phyloP scores from a whole-genome alignment of 176 grass and related monocot genomes.

The Aegilops sharonensis region DNA sequence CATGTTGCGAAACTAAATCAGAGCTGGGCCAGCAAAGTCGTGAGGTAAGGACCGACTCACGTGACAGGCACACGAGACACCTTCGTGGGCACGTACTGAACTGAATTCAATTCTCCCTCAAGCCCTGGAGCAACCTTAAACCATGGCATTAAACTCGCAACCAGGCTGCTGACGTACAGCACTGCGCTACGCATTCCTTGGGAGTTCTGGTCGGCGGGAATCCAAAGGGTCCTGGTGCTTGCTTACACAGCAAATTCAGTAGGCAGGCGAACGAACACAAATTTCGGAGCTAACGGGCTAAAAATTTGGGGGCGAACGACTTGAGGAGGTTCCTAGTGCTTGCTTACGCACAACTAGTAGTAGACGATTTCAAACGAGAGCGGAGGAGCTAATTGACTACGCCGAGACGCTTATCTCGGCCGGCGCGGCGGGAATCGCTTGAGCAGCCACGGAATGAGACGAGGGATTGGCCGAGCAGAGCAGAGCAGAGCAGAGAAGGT shows the following conservation, averaged over 20 bases:
- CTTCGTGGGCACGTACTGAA: no score
- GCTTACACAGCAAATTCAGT: background rate
- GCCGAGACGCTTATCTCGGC: no score
- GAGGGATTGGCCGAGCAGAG: background rate
- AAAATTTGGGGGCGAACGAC: background rate
- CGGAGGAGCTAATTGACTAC: background rate
- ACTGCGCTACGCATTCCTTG: no score
- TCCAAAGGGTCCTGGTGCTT: background rate
- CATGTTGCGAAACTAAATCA: background rate
- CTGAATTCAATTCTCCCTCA: background rate
- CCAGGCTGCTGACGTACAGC: background rate
- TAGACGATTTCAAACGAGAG: background rate
- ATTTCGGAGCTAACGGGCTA: background rate
- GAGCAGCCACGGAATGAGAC: background rate
- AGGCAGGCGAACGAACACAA: background rate
- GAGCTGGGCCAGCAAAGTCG: background rate
- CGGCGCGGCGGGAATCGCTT: background rate
- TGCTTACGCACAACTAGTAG: background rate
- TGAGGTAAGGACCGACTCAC: background rate
- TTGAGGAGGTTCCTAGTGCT: no score
- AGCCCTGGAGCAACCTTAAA: conserved; percentile 26
- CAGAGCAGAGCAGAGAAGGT: background rate
- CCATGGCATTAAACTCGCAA: background rate
- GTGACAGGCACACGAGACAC: background rate
- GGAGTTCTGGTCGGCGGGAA: background rate